phyloP scores from a whole-genome alignment of 1,139 yeast genomes.

The Nematodospora anomalae region DNA sequence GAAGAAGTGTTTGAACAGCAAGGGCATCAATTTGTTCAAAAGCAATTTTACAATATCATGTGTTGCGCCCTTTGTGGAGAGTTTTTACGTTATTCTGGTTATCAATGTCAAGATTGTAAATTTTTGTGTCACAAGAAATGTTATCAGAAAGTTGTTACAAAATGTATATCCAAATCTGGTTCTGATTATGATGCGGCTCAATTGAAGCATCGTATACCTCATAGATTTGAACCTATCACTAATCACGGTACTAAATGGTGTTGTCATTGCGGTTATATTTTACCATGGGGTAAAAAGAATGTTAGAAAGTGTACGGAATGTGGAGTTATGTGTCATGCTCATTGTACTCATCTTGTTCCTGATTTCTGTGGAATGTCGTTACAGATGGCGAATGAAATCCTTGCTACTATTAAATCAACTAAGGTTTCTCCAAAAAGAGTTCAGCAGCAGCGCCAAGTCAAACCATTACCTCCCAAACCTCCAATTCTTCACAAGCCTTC shows the following conservation, averaged over 20 bases:
- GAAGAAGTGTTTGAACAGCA: slow-evolving; percentile 95
- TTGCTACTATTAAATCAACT: slow-evolving; percentile 81
- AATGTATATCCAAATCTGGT: slow-evolving; percentile 88
- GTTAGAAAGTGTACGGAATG: slow-evolving; percentile 96
- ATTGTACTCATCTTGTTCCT: slow-evolving; percentile 92
- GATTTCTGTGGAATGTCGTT: slow-evolving; percentile 98
- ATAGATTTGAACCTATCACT: slow-evolving; percentile 85
- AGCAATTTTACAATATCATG: slow-evolving; percentile 94
- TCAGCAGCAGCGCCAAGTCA: slow-evolving; percentile 18
- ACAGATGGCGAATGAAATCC: slow-evolving; percentile 91
- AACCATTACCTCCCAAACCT: slow-evolving; percentile 13
- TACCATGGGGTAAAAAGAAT: slow-evolving; percentile 93
- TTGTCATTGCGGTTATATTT: slow-evolving; percentile 94
- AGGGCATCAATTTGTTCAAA: slow-evolving; percentile 95
- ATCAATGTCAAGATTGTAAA: slow-evolving; percentile 94
- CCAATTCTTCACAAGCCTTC: slow-evolving; percentile 10
- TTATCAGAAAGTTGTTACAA: slow-evolving; percentile 89
- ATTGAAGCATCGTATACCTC: slow-evolving; percentile 94
- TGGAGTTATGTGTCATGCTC: slow-evolving; percentile 91
- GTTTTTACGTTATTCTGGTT: slow-evolving; percentile 89
- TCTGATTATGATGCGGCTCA: slow-evolving; percentile 88
- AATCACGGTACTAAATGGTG: slow-evolving; percentile 99
- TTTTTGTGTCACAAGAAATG: slow-evolving; percentile 94
- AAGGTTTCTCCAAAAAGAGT: slow-evolving; percentile 15
- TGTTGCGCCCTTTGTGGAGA: slow-evolving; percentile 97